Percentiles rank a stretch among this genome's conserved stretches.
These are phyloP conservation scores for Kluyveromyces lactis DNA, from an alignment of 805 yeast genomes.

Conservation along the genomic window DNA sequence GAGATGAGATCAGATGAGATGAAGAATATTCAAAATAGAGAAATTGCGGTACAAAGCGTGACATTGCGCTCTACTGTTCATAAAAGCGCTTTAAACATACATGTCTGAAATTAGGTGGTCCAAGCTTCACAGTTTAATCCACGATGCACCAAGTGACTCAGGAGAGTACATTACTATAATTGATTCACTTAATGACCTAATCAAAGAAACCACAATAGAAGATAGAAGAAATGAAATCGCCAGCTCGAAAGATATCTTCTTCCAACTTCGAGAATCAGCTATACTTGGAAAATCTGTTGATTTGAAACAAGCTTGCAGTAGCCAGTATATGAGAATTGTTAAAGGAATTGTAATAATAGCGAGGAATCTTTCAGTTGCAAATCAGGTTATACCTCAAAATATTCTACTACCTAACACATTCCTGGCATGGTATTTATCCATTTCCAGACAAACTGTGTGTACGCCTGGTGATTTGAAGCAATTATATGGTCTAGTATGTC, in stretches of 20 bases:
- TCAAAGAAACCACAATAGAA: background rate
- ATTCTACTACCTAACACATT: constrained; percentile 14
- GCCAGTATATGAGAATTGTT: constrained; percentile 27
- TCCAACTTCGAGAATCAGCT: constrained; percentile 8
- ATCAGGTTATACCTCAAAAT: constrained; percentile 24
- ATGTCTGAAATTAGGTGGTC: too few species aligned
- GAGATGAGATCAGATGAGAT: too few species aligned
- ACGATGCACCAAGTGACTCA: too few species aligned
- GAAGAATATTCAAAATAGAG: too few species aligned
- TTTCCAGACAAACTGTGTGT: background rate
- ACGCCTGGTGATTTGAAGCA: constrained; percentile 7
- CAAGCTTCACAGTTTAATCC: too few species aligned
- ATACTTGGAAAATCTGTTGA: background rate
- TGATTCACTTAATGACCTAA: background rate
- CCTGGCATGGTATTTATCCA: constrained; percentile 7
- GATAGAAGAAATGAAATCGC: constrained; percentile 20
- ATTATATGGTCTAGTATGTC: constrained; percentile 11
- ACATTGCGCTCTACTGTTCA: too few species aligned
- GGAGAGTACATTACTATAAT: background rate
- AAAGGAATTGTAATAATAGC: constrained; percentile 43
- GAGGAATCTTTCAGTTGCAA: constrained; percentile 37
- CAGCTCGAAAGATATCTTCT: constrained; percentile 22
- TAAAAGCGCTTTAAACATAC: too few species aligned
- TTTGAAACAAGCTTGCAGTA: constrained; percentile 5
- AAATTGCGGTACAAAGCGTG: too few species aligned